Conservation (phyloP, 805 yeast species). For the Yarrowia sp. region DNA sequence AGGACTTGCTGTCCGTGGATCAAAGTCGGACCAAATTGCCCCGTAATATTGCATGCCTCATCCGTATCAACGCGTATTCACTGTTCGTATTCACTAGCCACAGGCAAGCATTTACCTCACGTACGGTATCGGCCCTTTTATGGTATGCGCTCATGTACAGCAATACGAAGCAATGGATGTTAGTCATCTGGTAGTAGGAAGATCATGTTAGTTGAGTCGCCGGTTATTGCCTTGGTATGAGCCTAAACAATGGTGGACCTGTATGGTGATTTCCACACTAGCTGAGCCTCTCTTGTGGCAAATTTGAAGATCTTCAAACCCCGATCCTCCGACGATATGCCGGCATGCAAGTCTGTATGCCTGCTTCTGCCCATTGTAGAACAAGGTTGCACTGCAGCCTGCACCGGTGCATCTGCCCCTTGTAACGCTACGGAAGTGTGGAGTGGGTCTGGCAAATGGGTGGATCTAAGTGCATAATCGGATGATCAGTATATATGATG, state of each 20-base stretch:
- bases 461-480: slow-evolving; percentile 24
- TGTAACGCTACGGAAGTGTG: slow-evolving; percentile 14
- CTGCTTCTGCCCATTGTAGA: slow-evolving; percentile 4
- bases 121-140: slow-evolving; percentile 16
- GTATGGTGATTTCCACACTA: no score
- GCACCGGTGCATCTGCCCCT: slow-evolving; percentile 13
- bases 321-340: slow-evolving; percentile 29
- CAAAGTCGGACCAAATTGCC: no score
- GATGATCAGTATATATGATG: background rate
- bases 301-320: background rate
- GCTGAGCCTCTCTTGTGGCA: background rate
- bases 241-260: no score
- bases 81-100: slow-evolving; percentile 15
- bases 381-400: slow-evolving; percentile 8
- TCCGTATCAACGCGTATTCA: background rate
- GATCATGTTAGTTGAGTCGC: no score
- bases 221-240: no score
- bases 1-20: no score
- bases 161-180: background rate
- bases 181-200: no score
- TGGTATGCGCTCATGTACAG: slow-evolving; percentile 1
- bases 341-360: slow-evolving; percentile 12
- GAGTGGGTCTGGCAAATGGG: slow-evolving; percentile 24
- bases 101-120: slow-evolving; percentile 26
- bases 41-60: background rate